Percentiles rank a stretch among this genome's conserved stretches.
Conservation (phyloP, 192 early-diverging fungal genomes). For the Hyaloraphidium curvatum region DNA sequence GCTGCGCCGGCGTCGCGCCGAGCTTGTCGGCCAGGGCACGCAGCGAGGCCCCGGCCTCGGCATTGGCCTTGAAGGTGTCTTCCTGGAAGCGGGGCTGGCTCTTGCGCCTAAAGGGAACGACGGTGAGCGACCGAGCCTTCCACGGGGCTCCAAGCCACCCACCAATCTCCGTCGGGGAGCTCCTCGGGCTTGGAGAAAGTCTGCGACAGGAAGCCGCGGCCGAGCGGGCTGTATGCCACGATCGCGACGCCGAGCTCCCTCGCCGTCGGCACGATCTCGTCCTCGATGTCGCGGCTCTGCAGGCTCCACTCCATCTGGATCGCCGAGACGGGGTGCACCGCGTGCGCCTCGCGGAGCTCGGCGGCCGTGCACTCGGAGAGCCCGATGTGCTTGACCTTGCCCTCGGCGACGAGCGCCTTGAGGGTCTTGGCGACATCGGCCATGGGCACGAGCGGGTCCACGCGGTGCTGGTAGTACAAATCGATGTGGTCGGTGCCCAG, state of each 20-base stretch:
- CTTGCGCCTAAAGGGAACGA: too few relatives aligned
- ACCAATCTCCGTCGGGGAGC: constrained; percentile 27
- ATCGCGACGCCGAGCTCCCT: constrained; percentile 13
- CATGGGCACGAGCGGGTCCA: too few relatives aligned
- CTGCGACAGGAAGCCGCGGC: constrained; percentile 44
- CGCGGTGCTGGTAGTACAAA: constrained; percentile 41
- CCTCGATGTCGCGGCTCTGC: background rate
- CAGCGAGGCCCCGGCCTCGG: constrained; percentile 16
- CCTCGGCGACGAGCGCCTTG: too few relatives aligned
- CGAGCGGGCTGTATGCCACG: constrained; percentile 47
- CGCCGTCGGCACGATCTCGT: background rate
- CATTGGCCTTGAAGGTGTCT: constrained; percentile 38
- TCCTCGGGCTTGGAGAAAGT: constrained; percentile 29
- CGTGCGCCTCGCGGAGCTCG: constrained; percentile 39
- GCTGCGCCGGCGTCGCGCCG: constrained; percentile 25
- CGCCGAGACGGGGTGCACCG: constrained; percentile 36
- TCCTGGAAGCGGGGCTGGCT: constrained; percentile 32
- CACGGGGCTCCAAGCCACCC: too few relatives aligned
- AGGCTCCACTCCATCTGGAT: constrained; percentile 18
- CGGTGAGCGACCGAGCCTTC: too few relatives aligned
- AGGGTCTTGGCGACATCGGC: too few relatives aligned
- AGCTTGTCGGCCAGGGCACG: constrained; percentile 15
- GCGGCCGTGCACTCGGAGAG: constrained; percentile 35
- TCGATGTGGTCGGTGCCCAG: constrained; percentile 36
- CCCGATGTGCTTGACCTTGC: constrained; percentile 24